A percentile compares a stretch with the other conserved stretches of the same genome.
These are phyloP conservation scores for Pelargonium australe DNA, from an alignment of 441 rosid species.

Conservation along the genomic window DNA sequence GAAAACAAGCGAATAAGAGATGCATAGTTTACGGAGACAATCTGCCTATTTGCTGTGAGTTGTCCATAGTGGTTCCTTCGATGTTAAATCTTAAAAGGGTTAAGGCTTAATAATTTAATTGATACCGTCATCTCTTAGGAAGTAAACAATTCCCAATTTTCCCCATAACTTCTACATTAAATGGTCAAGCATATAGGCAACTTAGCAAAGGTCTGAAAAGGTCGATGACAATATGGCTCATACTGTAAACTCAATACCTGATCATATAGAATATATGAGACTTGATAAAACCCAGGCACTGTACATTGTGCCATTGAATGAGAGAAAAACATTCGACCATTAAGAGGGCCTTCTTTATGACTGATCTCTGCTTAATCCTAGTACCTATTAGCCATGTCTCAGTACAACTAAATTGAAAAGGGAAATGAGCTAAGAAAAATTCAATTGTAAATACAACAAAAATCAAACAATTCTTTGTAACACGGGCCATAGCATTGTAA, in stretches of 20 bases:
- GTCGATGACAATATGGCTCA: neutral
- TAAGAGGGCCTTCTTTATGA: neutral
- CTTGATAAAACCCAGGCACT: neutral
- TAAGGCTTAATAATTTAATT: neutral
- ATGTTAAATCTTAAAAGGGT: neutral
- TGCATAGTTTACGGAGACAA: neutral
- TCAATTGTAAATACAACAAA: neutral
- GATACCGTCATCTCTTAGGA: neutral
- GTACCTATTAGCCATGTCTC: neutral
- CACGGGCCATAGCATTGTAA: neutral
- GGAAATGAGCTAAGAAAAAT: neutral
- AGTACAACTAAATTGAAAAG: neutral
- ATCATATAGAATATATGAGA: neutral
- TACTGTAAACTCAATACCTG: neutral
- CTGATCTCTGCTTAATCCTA: neutral
- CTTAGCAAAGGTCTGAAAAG: no score
- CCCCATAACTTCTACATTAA: neutral
- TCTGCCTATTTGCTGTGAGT: neutral
- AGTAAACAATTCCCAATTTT: neutral
- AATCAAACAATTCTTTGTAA: neutral
- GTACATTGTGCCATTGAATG: neutral
- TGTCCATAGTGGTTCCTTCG: constrained; percentile 4
- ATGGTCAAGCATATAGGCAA: no score
- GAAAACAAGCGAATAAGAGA: neutral
- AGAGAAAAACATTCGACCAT: neutral